Evolutionary conservation across 2,329 filamentous ascomycete species (phyloP), one percentile per base, ranked within the genome.

Genomic region (Fusarium equiseti): DNA sequence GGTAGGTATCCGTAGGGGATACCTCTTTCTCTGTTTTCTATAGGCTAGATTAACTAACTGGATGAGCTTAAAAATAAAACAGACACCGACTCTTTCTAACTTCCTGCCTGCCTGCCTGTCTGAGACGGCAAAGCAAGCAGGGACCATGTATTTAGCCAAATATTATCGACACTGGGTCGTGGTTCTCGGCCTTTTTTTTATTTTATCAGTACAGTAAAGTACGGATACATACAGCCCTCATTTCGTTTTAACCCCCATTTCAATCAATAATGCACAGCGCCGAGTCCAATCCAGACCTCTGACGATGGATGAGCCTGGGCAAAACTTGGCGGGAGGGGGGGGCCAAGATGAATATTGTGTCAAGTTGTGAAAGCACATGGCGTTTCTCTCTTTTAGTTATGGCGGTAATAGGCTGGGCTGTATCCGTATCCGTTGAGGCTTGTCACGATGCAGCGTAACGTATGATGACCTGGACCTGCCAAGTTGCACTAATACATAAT

Each of bases 351-450:
- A 49, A 68, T 68, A 73, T 59, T 31, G 61, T 40, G 42, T 66
- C 72, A 74, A 69, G 61, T 68, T 75, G 66, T 67, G 54, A 66
- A 38, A 48, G 55, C 56, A 57, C 61, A 70, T 66, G 67, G 64
- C 70, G 63, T 31, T 12, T 38, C 35, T 11, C 20, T 49, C 6
- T 44, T 7, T 38, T 12, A 38, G 27, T 27, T 27, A 27, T 9
- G 27, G 27, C 3, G 27, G 27, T 27, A 27, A 27, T 27, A 27
- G 27, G 27, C 27, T 51, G 48, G 63, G 22, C 43, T 35, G 38
- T 27, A 49, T 38, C 31, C 42, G 42, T 31, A 52, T 42, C 10
- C 9, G 20, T 35, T 50, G 59, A 64, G 52, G 53, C 59, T 68
- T 64, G 59, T 65, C 42, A 65, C 50, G 53, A 68, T 68, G 53